Evolutionary conservation across 139 green algal genomes (phyloP).

Genomic region (Volvox africanus): DNA sequence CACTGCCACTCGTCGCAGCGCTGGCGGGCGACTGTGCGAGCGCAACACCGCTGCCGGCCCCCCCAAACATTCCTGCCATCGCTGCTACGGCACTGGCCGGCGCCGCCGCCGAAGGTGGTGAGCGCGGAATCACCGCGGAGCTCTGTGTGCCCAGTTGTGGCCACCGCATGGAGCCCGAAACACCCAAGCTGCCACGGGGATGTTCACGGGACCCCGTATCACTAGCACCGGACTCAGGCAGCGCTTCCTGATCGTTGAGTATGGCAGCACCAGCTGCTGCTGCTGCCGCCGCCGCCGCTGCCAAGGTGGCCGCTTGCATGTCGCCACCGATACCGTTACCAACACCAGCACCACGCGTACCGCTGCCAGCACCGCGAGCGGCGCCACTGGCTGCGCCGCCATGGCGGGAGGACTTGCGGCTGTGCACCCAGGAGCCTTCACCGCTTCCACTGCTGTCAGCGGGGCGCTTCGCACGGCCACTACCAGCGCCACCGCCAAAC

Average conservation of each 20-base stretch:
- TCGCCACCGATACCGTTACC: not conserved
- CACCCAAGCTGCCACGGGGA: not conserved
- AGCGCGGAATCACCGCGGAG: not conserved
- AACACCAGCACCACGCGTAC: not conserved
- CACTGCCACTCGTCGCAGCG: not conserved
- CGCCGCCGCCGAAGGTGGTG: not conserved
- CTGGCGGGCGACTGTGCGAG: not conserved
- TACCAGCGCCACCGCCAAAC: not conserved
- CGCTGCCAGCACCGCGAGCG: not conserved
- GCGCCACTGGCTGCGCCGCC: not conserved
- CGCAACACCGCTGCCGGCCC: not conserved
- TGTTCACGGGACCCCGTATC: slow-evolving; percentile 12
- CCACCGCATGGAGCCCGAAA: not conserved
- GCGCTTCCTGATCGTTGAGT: not conserved
- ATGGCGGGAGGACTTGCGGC: slow-evolving; percentile 17
- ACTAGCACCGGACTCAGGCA: not conserved
- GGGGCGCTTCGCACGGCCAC: slow-evolving; percentile 13
- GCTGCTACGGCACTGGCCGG: not conserved
- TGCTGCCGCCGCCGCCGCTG: not conserved
- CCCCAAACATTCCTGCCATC: not conserved
- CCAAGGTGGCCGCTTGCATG: not conserved
- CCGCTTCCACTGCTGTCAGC: slow-evolving; percentile 43
- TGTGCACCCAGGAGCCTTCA: slow-evolving; percentile 27
- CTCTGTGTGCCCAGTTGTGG: not conserved
- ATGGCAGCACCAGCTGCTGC: too few species aligned